Conservation (phyloP, 768 basidiomycete species). For the Clavulina sp. region DNA sequence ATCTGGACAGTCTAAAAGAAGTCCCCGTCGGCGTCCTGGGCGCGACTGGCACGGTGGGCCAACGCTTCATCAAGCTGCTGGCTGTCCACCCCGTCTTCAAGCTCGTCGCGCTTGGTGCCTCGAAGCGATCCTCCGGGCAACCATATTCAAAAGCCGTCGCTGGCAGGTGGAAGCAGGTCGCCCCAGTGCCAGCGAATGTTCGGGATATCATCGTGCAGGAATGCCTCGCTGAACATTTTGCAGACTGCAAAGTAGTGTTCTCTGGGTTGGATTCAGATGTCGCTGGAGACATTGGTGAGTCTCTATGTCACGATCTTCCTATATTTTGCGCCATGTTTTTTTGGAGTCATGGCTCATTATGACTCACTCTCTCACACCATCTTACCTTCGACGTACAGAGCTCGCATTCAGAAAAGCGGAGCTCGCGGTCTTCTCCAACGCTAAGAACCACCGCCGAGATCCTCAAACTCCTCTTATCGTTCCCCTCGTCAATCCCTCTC, state of each 20-base stretch:
- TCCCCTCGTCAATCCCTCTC: slow-evolving; percentile 81
- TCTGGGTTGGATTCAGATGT: slow-evolving; percentile 92
- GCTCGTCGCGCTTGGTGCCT: slow-evolving; percentile 77
- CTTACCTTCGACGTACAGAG: slow-evolving; percentile 33
- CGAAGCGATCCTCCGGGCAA: slow-evolving; percentile 72
- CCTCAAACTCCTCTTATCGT: slow-evolving; percentile 89
- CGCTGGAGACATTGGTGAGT: slow-evolving; percentile 84
- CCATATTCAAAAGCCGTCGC: slow-evolving; percentile 44
- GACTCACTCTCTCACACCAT: not conserved
- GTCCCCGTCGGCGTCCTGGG: slow-evolving; percentile 56
- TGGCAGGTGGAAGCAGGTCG: slow-evolving; percentile 69
- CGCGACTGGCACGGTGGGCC: slow-evolving; percentile 89
- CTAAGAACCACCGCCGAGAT: slow-evolving; percentile 91
- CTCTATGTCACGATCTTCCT: not conserved
- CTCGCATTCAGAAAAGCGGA: slow-evolving; percentile 71
- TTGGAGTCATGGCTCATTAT: slow-evolving; percentile 1
- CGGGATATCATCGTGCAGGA: slow-evolving; percentile 49
- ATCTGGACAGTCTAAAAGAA: slow-evolving; percentile 6
- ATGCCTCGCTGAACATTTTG: slow-evolving; percentile 62
- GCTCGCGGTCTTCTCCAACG: slow-evolving; percentile 86
- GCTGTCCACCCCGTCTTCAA: slow-evolving; percentile 79
- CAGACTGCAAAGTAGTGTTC: slow-evolving; percentile 73
- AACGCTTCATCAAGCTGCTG: slow-evolving; percentile 83
- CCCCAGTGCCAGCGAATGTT: slow-evolving; percentile 50
- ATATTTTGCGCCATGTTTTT: not conserved